A percentile compares a stretch with the other conserved stretches of the same genome.
Conservation (phyloP, 2,329 filamentous ascomycete species). For the Cercospora sesami region DNA sequence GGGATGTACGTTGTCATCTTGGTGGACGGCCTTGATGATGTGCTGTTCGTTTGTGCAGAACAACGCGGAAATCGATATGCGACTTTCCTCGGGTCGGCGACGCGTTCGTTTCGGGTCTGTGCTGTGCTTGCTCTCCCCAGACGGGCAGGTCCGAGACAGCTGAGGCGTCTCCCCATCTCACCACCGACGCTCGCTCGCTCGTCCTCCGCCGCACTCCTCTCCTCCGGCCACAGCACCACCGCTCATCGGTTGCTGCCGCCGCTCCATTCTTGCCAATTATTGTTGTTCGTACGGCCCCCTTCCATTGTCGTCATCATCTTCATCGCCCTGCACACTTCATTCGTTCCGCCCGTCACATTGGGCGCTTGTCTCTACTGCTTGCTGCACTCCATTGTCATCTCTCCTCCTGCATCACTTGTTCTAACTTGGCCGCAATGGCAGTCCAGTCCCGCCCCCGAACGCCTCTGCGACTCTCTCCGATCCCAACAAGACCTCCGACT, state of each 20-base stretch:
- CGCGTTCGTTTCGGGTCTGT: background rate
- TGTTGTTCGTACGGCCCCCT: slow-evolving; percentile 35
- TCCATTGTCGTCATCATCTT: slow-evolving; percentile 21
- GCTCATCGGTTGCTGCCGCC: slow-evolving; percentile 3
- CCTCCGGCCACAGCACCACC: slow-evolving; percentile 4
- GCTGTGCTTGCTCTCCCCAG: slow-evolving; percentile 2
- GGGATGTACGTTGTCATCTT: slow-evolving; percentile 77
- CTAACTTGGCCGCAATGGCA: slow-evolving; percentile 14
- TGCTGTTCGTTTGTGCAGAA: background rate
- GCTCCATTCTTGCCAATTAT: slow-evolving; percentile 27
- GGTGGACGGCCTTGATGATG: too few species aligned
- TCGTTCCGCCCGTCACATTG: slow-evolving; percentile 8
- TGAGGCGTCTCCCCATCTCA: background rate
- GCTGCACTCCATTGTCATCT: slow-evolving; percentile 9
- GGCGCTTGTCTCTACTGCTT: slow-evolving; percentile 9
- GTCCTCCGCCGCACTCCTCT: slow-evolving; percentile 6
- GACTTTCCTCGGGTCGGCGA: slow-evolving; percentile 32
- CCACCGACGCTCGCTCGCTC: background rate
- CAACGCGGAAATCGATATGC: background rate
- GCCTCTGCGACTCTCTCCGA: background rate
- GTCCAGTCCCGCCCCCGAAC: slow-evolving; percentile 9
- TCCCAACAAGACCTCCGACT: background rate
- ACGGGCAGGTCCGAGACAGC: background rate
- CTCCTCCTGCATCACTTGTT: slow-evolving; percentile 7
- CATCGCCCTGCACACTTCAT: background rate